Conservation (phyloP, 352 stramenopile species). For the Poterioochromonas sp. region DNA sequence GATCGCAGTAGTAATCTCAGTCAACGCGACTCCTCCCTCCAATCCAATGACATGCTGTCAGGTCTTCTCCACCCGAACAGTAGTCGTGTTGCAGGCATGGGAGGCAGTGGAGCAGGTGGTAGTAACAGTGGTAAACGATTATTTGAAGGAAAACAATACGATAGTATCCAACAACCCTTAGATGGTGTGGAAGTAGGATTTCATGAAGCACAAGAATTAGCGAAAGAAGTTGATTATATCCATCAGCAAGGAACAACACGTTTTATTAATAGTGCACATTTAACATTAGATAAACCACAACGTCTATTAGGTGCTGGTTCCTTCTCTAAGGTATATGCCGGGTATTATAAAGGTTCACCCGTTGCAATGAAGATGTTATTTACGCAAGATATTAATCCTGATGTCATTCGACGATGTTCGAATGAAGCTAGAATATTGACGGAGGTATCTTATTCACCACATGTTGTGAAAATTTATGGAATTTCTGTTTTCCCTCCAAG, state of each 20-base stretch:
- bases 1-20: neutral
- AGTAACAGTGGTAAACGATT: neutral
- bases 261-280: constrained; percentile 19
- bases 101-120: neutral
- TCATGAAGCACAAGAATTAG: constrained; percentile 15
- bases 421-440: constrained; percentile 4
- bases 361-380: constrained; percentile 29
- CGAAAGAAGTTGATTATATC: neutral
- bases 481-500: constrained; percentile 8
- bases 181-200: constrained; percentile 19
- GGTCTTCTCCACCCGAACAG: neutral
- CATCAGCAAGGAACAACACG: neutral
- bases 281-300: neutral
- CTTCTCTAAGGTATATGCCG: constrained; percentile 6
- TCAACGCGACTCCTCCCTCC: neutral
- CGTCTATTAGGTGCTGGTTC: neutral
- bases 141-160: too few species aligned
- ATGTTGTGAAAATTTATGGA: constrained; percentile 24
- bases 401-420: constrained; percentile 5
- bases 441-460: neutral
- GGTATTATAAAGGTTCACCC: neutral
- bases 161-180: neutral
- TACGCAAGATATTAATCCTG: constrained; percentile 23
- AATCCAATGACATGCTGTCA: too few species aligned
- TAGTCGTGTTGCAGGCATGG: neutral